Base-by-base conservation (phyloP, 208 protist genomes). In the Angomonas ambiguus region DNA sequence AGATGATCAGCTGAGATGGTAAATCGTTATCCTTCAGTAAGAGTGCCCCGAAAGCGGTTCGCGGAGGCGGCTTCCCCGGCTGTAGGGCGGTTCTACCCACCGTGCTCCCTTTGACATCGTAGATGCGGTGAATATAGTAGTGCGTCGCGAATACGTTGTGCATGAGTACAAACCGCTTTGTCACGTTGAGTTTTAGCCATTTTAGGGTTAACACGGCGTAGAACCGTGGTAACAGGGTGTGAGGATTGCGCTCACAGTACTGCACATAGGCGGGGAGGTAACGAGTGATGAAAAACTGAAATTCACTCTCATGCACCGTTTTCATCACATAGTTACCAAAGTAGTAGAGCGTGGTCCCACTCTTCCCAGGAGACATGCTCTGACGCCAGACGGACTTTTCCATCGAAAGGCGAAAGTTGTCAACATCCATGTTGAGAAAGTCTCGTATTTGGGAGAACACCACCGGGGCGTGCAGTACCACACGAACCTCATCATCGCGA, bases 81-180 rank as follows among this genome's bases (percentile, higher is more conserved):
- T 79, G 55, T 8, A 79, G 62, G 2, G 82, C 87, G 0, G 75
- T 81, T 3, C 91, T 78, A 8, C 88, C 88, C 22, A 93, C 83
- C 11, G 85, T 89, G 62, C 87, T 96, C 45, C 94, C 94, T 76
- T 97, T 98, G 8, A 97, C 72, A 76, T 97, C 92, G 67, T 94
- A 97, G 55, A 90, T 88, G 30, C 85, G 80, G 67, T 97, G 77
- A 48, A 98, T 97, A 77, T 92, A 95, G 68, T 91, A 81, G 5
- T 68, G 67, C 8, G 93, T 94, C 22, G 72, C 69, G 59, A 97
- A 97, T 10, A 98, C 85, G 80, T 97, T 98, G 53, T 92, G 87
- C 91, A 97, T 98, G 8, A 97, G 70, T n/a, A 97, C 82, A 68
- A 95, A 96, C 49, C 77, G 79, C 60, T 83, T 76, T 48, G 68